Percentiles rank a stretch among this genome's conserved stretches.
Evolutionary conservation across 306 rosid species (phyloP).

Genomic region (Herpetospermum pedunculosum): DNA sequence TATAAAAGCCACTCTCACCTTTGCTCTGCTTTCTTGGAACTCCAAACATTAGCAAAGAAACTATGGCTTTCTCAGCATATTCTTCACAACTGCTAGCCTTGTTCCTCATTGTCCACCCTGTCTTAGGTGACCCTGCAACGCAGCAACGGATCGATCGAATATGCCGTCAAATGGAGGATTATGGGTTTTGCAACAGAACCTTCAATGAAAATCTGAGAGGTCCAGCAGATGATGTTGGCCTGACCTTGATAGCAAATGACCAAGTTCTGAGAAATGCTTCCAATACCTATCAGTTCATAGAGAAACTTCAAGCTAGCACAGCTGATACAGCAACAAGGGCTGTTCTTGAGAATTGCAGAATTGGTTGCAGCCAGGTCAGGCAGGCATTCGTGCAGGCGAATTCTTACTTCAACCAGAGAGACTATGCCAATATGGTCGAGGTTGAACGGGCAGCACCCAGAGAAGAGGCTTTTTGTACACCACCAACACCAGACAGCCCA

Average conservation of each 20-base stretch:
- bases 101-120: not conserved
- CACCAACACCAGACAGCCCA: not conserved
- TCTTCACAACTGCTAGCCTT: not conserved
- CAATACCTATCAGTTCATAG: not conserved
- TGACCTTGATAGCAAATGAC: not conserved
- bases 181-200: conserved; percentile 2
- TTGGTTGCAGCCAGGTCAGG: not conserved
- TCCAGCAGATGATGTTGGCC: not conserved
- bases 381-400: not conserved
- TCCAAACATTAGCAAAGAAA: not conserved
- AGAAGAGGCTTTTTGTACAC: not conserved
- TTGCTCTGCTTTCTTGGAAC: not conserved
- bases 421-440: not conserved
- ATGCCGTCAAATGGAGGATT: not conserved
- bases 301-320: not conserved
- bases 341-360: not conserved
- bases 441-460: not conserved
- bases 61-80: not conserved
- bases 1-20: not conserved
- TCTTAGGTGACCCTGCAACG: not conserved
- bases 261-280: not conserved
- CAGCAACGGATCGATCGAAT: not conserved
- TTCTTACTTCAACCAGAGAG: not conserved
- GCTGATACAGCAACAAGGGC: not conserved
- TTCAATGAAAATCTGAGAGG: not conserved